phyloP scores from a whole-genome alignment of 1,284 basidiomycete genomes.

The Trametes sp. region DNA sequence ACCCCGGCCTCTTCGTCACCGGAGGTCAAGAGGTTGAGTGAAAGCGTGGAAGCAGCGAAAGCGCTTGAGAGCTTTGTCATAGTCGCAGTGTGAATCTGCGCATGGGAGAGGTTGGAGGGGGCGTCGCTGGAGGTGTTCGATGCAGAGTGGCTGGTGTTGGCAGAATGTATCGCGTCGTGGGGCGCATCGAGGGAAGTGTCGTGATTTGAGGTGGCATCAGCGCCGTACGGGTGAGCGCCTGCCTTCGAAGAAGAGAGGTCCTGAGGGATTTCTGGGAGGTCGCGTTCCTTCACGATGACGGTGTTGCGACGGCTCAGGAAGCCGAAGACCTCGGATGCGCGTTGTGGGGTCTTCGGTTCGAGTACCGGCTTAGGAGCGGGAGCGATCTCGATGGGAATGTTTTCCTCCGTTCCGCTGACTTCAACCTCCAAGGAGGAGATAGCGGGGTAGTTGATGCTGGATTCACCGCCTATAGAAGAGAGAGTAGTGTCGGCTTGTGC shows the following conservation, averaged over 20 bases:
- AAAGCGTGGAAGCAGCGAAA: slow-evolving; percentile 35
- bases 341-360: slow-evolving; percentile 57
- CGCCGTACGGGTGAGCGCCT: slow-evolving; percentile 14
- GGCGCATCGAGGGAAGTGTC: slow-evolving; percentile 19
- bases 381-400: slow-evolving; percentile 18
- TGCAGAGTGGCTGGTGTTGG: slow-evolving; percentile 30
- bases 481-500: slow-evolving; percentile 46
- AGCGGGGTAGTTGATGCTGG: slow-evolving; percentile 52
- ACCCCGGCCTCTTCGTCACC: neutral
- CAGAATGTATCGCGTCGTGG: slow-evolving; percentile 30
- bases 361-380: slow-evolving; percentile 15
- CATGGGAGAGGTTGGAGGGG: slow-evolving; percentile 32
- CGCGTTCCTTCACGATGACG: slow-evolving; percentile 32
- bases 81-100: slow-evolving; percentile 38
- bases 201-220: slow-evolving; percentile 2
- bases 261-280: slow-evolving; percentile 24
- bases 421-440: slow-evolving; percentile 80
- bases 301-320: slow-evolving; percentile 57
- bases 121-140: slow-evolving; percentile 35
- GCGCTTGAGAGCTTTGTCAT: slow-evolving; percentile 34
- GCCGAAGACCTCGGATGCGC: slow-evolving; percentile 73
- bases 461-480: slow-evolving; percentile 54
- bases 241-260: slow-evolving; percentile 15
- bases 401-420: slow-evolving; percentile 57
- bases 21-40: slow-evolving; percentile 29